phyloP scores from a whole-genome alignment of 192 early-diverging fungal genomes.

The Chytriomyces hyalinus region DNA sequence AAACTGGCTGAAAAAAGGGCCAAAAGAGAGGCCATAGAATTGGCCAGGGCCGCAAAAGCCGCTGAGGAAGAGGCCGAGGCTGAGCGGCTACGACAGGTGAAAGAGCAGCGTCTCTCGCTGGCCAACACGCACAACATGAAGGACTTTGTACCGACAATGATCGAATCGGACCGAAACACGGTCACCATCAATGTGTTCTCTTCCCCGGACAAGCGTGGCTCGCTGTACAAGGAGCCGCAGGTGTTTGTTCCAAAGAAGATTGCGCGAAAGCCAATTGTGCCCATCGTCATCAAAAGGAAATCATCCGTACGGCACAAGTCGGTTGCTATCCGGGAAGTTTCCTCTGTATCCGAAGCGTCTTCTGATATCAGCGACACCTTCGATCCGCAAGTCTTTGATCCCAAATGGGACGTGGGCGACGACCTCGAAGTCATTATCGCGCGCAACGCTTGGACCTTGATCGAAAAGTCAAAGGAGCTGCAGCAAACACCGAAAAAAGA shows the following conservation, averaged over 20 bases:
- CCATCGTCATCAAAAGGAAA: not conserved
- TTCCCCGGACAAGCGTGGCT: slow-evolving; percentile 13
- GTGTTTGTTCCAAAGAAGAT: not conserved
- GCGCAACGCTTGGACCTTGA: slow-evolving; percentile 33
- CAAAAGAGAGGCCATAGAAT: slow-evolving; percentile 19
- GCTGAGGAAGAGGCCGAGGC: slow-evolving; percentile 15
- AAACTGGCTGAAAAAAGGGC: slow-evolving; percentile 33
- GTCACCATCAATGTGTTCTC: slow-evolving; percentile 23
- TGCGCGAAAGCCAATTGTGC: slow-evolving; percentile 24
- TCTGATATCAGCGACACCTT: not conserved
- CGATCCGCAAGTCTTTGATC: slow-evolving; percentile 8
- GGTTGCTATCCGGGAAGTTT: not conserved
- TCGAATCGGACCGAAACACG: not conserved
- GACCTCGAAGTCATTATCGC: not conserved
- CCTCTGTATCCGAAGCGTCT: not conserved
- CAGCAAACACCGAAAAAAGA: not conserved
- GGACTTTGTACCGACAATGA: slow-evolving; percentile 10
- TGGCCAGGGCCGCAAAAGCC: not conserved
- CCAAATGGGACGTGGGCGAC: slow-evolving; percentile 7
- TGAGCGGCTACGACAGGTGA: slow-evolving; percentile 6
- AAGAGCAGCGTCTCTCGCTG: not conserved
- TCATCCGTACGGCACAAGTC: too few species aligned
- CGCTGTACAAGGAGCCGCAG: slow-evolving; percentile 9
- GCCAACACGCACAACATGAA: slow-evolving; percentile 2
- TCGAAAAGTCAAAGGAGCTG: slow-evolving; percentile 15